A percentile compares a stretch with the other conserved stretches of the same genome.
phyloP scores from a whole-genome alignment of 2,329 filamentous ascomycete genomes.

The Talaromyces amestolkiae region DNA sequence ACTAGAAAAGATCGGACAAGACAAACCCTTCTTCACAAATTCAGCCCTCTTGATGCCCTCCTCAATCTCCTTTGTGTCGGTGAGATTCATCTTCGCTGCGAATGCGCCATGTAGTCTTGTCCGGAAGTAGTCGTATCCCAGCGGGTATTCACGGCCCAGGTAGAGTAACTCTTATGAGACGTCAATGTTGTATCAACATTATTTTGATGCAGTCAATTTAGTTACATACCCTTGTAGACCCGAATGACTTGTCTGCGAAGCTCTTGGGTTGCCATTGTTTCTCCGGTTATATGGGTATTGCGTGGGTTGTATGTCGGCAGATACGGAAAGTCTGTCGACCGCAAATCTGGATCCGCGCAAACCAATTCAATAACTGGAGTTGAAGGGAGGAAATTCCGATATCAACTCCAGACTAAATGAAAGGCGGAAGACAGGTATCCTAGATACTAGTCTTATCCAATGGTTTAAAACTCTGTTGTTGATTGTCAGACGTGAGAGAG shows the following conservation, averaged over 20 bases:
- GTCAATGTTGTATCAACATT: neutral
- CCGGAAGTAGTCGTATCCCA: slow-evolving; percentile 79
- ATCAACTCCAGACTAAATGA: no score
- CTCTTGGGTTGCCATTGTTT: slow-evolving; percentile 49
- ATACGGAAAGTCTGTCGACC: neutral
- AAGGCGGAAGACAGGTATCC: no score
- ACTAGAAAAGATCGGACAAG: neutral
- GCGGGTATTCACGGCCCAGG: slow-evolving; percentile 80
- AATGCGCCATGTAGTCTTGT: slow-evolving; percentile 82
- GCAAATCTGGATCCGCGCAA: neutral
- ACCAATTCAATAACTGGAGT: neutral
- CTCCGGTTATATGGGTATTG: neutral
- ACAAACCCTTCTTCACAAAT: slow-evolving; percentile 82
- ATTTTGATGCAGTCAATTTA: neutral
- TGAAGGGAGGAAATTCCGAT: neutral
- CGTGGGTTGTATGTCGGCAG: neutral
- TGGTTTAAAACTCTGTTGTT: no score
- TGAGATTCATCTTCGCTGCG: slow-evolving; percentile 66
- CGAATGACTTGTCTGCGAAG: slow-evolving; percentile 76
- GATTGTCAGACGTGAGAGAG: no score
- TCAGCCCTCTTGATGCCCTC: slow-evolving; percentile 74
- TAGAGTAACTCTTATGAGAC: slow-evolving; percentile 68
- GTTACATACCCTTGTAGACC: slow-evolving; percentile 76
- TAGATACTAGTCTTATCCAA: no score
- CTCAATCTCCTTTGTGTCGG: slow-evolving; percentile 71